phyloP scores from a whole-genome alignment of 129 eudicot species.

The Lactuca saligna region DNA sequence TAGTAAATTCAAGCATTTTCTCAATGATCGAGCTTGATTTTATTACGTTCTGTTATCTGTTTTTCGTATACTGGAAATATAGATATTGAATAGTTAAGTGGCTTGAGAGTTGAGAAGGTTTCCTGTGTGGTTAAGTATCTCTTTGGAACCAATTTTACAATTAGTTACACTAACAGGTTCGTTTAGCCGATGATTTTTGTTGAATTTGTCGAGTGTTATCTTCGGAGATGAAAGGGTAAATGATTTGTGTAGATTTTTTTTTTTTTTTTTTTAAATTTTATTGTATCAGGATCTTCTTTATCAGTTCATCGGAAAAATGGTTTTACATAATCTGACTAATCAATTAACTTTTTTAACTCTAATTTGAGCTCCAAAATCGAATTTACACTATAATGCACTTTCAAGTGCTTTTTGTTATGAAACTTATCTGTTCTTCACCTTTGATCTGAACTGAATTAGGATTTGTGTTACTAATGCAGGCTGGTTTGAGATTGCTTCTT shows the following conservation, averaged over 20 bases:
- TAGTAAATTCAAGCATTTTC: not conserved
- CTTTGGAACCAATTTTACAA: not conserved
- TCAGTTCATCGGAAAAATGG: not conserved
- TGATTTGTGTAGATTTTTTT: conserved; percentile 1
- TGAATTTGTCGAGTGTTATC: not conserved
- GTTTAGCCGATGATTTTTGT: not conserved
- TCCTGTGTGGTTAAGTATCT: not conserved
- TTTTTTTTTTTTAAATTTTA: too few species aligned
- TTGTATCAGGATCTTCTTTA: conserved; percentile 3
- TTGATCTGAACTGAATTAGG: conserved; percentile 10
- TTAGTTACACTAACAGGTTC: not conserved
- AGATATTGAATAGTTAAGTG: conserved; percentile 4
- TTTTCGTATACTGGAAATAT: not conserved
- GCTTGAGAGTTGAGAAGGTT: not conserved
- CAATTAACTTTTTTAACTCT: not conserved
- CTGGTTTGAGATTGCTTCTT: conserved; percentile 78
- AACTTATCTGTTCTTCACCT: not conserved
- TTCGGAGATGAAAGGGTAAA: not conserved
- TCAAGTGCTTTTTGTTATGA: not conserved
- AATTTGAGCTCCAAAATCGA: not conserved
- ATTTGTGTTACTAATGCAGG: conserved; percentile 47
- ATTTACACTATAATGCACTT: not conserved
- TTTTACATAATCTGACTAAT: not conserved
- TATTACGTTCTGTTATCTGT: not conserved
- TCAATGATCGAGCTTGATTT: not conserved